These are phyloP conservation scores for Naegleria fowleri DNA, from an alignment of 208 protist species.

Conservation along the genomic window DNA sequence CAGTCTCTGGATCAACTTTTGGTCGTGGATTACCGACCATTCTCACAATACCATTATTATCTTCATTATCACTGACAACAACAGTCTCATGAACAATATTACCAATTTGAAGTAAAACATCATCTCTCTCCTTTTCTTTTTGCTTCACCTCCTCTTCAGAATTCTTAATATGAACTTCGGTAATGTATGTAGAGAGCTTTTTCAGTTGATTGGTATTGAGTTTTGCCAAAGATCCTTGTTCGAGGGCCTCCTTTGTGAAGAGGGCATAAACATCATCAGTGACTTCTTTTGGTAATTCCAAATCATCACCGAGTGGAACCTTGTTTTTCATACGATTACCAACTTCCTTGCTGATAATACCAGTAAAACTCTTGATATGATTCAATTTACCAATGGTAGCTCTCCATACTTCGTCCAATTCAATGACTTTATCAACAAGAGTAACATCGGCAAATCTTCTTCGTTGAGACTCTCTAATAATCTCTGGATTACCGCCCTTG, in stretches of 20 bases:
- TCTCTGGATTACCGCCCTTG: constrained; percentile 73
- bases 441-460: constrained; percentile 75
- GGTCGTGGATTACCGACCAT: constrained; percentile 64
- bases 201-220: constrained; percentile 80
- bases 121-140: constrained; percentile 55
- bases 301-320: constrained; percentile 66
- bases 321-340: constrained; percentile 83
- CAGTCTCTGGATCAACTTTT: constrained; percentile 12
- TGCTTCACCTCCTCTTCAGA: constrained; percentile 55
- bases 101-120: constrained; percentile 73
- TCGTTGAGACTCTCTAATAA: constrained; percentile 88
- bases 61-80: constrained; percentile 86
- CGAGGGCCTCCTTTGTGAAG: constrained; percentile 55
- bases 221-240: constrained; percentile 51
- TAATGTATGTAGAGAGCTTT: constrained; percentile 67
- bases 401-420: constrained; percentile 81
- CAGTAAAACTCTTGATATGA: constrained; percentile 73
- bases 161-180: constrained; percentile 53
- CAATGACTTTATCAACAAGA: constrained; percentile 82
- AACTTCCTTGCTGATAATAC: constrained; percentile 74
- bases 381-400: constrained; percentile 51
- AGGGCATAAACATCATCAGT: constrained; percentile 53
- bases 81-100: constrained; percentile 94
- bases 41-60: constrained; percentile 76
- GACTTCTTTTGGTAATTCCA: constrained; percentile 40